Evolutionary conservation across 495 filamentous ascomycete genomes (phyloP), one percentile per base, ranked within the genome.

Genomic region (Penicillium malachiteum): DNA sequence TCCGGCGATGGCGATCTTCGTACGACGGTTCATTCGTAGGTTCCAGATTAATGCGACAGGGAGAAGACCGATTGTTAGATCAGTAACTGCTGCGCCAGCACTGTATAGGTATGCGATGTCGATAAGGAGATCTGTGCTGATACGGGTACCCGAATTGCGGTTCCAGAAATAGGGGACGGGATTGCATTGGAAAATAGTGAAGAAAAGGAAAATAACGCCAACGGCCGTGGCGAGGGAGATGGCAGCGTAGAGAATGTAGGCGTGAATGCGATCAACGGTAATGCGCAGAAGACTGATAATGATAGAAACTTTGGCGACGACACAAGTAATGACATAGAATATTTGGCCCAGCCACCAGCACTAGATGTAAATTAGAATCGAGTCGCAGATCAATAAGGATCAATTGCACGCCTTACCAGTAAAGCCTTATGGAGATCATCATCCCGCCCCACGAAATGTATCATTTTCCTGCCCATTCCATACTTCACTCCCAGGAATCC

Each of bases 211-310:
- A 6, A 74, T 16, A 3, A 71, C 17, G 2, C 62, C 68, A 5
- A 68, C 60, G 3, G 40, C 53, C 1, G 59, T 54, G 10, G 68
- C 54, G 4, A 74, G 50, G 0, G 51, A 48, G 13, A 69, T 68
- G n/a, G 67, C 60, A 13, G 58, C 52, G 40, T 71, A 75, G 6
- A 76, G 63, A 32, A 72, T 60, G 43, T 54, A 65, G 40, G 50
- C 55, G 47, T 74, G 68, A 13, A 65, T 42, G 14, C 55, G 55
- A 31, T 57, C 52, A 11, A 71, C 54, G 0, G 71, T 70, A 42
- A 78, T 67, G 17, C 73, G 71, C 33, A 76, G 57, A 2, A 76
- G 62, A 18, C 71, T 65, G 55, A 74, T 66, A 31, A 64, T 67
- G 35, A 76, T 75, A 13, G 74, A 75, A 14, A 71, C 8, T 44